phyloP scores from a whole-genome alignment of 108 stramenopile species.

The Cyclotella atomus region DNA sequence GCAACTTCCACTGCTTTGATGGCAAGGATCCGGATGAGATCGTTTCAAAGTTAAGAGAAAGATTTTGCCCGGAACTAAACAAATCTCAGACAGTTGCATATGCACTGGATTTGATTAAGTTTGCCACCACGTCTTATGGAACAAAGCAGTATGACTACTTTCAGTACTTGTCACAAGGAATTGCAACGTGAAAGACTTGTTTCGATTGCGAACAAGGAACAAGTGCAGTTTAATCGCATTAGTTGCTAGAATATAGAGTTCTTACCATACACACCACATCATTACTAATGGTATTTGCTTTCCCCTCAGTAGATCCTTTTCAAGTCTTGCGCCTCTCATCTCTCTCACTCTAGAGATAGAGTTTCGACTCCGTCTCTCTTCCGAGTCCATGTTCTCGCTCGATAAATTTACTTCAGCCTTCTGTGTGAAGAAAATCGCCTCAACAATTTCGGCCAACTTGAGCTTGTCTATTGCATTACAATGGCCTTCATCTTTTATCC shows the following conservation, averaged over 20 bases:
- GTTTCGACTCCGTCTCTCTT: too few species aligned
- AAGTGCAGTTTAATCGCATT: too few species aligned
- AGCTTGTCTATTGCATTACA: background rate
- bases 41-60: constrained; percentile 73
- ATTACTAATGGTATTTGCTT: too few species aligned
- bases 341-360: too few species aligned
- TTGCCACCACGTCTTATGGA: constrained; percentile 83
- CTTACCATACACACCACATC: too few species aligned
- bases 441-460: background rate
- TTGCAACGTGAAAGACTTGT: constrained; percentile 60
- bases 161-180: constrained; percentile 92
- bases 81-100: constrained; percentile 90
- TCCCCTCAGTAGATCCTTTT: too few species aligned
- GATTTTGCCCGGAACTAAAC: constrained; percentile 80
- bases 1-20: constrained; percentile 94
- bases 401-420: background rate
- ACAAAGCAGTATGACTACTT: constrained; percentile 95
- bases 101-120: constrained; percentile 89
- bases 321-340: too few species aligned
- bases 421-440: background rate
- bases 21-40: constrained; percentile 80
- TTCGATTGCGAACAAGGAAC: too few species aligned
- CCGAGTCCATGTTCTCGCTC: too few species aligned
- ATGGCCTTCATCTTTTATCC: background rate
- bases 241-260: too few species aligned